Evolutionary conservation across 2,329 filamentous ascomycete genomes (phyloP).

Genomic region (Blastomyces silverae): DNA sequence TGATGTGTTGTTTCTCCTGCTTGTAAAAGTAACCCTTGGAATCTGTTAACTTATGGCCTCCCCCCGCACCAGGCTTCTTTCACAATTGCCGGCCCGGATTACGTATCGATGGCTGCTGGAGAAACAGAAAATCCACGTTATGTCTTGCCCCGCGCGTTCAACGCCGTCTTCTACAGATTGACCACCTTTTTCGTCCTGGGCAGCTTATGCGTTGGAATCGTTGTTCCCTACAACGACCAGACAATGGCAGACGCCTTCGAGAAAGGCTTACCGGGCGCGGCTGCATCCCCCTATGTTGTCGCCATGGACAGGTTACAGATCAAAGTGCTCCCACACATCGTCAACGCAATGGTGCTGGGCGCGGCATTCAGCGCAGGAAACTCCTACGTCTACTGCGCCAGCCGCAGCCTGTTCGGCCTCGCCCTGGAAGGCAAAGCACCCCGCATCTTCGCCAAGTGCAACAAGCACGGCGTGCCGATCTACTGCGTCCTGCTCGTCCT

Average conservation of each 20-base stretch:
- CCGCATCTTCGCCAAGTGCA: slow-evolving; percentile 59
- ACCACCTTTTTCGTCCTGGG: slow-evolving; percentile 70
- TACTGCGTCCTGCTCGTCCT: slow-evolving; percentile 64
- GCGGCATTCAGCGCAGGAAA: slow-evolving; percentile 64
- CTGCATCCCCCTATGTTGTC: slow-evolving; percentile 61
- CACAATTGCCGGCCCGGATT: slow-evolving; percentile 61
- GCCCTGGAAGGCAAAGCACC: slow-evolving; percentile 63
- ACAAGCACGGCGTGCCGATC: slow-evolving; percentile 61
- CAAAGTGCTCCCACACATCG: slow-evolving; percentile 58
- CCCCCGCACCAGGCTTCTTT: slow-evolving; percentile 52
- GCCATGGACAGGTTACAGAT: slow-evolving; percentile 63
- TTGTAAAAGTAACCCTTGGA: not conserved
- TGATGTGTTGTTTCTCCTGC: not conserved
- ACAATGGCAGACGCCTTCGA: slow-evolving; percentile 56
- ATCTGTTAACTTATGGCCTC: not conserved
- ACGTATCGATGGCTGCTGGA: slow-evolving; percentile 58
- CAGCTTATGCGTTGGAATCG: slow-evolving; percentile 62
- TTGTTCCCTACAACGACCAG: slow-evolving; percentile 62
- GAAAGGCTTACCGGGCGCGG: slow-evolving; percentile 56
- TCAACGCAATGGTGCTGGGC: slow-evolving; percentile 65
- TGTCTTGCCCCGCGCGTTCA: slow-evolving; percentile 66
- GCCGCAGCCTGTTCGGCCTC: slow-evolving; percentile 60
- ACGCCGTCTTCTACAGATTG: slow-evolving; percentile 71
- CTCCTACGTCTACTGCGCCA: slow-evolving; percentile 61
- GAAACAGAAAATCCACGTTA: slow-evolving; percentile 64